These are phyloP conservation scores for Epichloe glyceriae DNA, from an alignment of 2,329 filamentous ascomycete species.

Conservation along the genomic window DNA sequence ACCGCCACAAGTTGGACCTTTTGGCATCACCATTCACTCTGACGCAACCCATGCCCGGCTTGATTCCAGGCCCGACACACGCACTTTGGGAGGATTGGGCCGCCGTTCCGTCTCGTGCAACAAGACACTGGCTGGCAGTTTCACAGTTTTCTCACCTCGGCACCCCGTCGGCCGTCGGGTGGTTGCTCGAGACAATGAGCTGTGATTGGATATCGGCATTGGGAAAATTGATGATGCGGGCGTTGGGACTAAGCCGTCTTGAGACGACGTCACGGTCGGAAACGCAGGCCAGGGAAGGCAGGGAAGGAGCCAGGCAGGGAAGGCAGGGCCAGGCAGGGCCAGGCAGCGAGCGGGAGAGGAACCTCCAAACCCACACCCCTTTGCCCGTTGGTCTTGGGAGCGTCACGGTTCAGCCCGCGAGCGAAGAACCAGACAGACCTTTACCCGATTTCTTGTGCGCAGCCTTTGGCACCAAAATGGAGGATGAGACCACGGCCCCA, in stretches of 20 bases:
- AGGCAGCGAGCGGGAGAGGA: conserved; percentile 2
- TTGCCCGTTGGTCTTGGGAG: conserved; percentile 11
- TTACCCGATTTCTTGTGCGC: conserved; percentile 24
- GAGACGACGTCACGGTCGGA: neutral
- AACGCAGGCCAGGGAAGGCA: neutral
- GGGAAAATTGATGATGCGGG: conserved; percentile 8
- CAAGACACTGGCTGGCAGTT: too few species aligned
- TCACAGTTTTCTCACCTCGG: too few species aligned
- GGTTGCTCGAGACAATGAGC: neutral
- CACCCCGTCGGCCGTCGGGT: too few species aligned
- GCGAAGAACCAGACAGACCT: conserved; percentile 15
- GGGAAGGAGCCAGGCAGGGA: neutral
- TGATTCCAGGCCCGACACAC: too few species aligned
- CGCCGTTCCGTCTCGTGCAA: too few species aligned
- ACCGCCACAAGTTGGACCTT: too few species aligned
- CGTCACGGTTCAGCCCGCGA: conserved; percentile 13
- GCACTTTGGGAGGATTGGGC: too few species aligned
- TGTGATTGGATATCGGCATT: neutral
- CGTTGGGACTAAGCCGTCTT: neutral
- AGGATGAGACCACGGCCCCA: conserved; percentile 27
- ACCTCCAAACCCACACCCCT: conserved; percentile 8
- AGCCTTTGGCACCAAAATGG: conserved; percentile 26
- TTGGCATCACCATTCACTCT: too few species aligned
- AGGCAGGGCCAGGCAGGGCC: neutral
- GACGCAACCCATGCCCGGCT: too few species aligned